A percentile compares a stretch with the other conserved stretches of the same genome.
Evolutionary conservation across 2,329 filamentous ascomycete species (phyloP).

Genomic region (Arthrinium puccinioides): DNA sequence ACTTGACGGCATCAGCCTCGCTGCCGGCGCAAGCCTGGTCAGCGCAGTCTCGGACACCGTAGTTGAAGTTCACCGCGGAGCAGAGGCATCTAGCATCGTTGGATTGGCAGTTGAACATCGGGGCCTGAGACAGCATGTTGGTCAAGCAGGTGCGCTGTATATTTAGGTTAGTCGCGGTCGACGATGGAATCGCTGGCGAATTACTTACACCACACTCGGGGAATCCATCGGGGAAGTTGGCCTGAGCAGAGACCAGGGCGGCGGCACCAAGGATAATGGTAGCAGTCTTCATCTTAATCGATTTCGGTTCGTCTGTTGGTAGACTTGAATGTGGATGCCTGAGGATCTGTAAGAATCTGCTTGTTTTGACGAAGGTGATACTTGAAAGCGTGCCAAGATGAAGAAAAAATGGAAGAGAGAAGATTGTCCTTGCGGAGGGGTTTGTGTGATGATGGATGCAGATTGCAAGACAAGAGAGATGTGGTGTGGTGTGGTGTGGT

Average conservation of each 20-base stretch:
- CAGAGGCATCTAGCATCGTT: background rate
- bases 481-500: background rate
- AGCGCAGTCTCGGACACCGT: slow-evolving; percentile 3
- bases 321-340: background rate
- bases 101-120: background rate
- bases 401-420: background rate
- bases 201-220: slow-evolving; percentile 2
- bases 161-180: background rate
- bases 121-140: slow-evolving; percentile 1
- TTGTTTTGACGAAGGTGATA: background rate
- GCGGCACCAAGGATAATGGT: slow-evolving; percentile 1
- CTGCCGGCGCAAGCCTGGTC: background rate
- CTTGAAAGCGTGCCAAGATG: slow-evolving; percentile 1
- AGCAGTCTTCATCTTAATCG: slow-evolving; percentile 1
- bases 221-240: background rate
- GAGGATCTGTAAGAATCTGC: slow-evolving; percentile 2
- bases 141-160: background rate
- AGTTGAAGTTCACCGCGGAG: background rate
- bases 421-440: background rate
- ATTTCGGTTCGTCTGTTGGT: background rate
- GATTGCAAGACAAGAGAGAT: background rate
- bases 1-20: background rate
- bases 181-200: background rate
- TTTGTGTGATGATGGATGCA: background rate
- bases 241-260: slow-evolving; percentile 1